Evolutionary conservation across 306 rosid species (phyloP), one percentile per base, ranked within the genome.

Genomic region (Lupinus albus): DNA sequence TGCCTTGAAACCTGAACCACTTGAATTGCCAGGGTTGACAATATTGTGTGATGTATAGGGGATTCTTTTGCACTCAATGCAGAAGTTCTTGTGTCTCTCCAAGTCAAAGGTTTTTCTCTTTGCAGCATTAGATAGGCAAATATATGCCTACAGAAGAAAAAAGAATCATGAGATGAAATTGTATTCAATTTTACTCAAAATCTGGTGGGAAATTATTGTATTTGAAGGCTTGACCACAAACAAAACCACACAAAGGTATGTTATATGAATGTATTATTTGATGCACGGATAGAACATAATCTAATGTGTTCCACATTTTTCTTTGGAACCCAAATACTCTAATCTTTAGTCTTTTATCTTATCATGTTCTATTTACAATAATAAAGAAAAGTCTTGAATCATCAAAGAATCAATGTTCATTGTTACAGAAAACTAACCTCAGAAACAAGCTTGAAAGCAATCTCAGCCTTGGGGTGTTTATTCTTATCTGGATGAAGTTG

Each of bases 401-500:
- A n/a, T 15, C 42, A 25, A 10, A 39, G 36, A 54, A n/a, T 11
- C 6, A 55, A 55, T 28, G 36, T 5, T 59, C 65, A 25, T 38
- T 67, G 68, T 47, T 74, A 56, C 38, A 25, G 6, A n/a, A 79
- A 54, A 78, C 91, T 57, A 78, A 89, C 97, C 97, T 93, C 90
- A 46, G 92, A 90, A 76, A 90, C 99, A 77, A 90, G 90, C 81
- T 90, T 93, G 96, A 93, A 93, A 8, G 99, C 97, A 61, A 85
- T 75, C 82, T 90, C 99, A 48, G 99, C 94, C 67, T 83, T 83
- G 79, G 99, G 88, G 30, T 93, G 96, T 57, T 85, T 74, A 77
- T 93, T 93, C 88, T 93, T 93, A 72, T 93, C 97, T 64, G 99
- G 99, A 68, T 93, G 99, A 79, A 93, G 92, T 62, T 88, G 96